Percentiles rank a stretch among this genome's conserved stretches.
Evolutionary conservation across 2,329 filamentous ascomycete genomes (phyloP).

Genomic region (Grosmannia clavigera): DNA sequence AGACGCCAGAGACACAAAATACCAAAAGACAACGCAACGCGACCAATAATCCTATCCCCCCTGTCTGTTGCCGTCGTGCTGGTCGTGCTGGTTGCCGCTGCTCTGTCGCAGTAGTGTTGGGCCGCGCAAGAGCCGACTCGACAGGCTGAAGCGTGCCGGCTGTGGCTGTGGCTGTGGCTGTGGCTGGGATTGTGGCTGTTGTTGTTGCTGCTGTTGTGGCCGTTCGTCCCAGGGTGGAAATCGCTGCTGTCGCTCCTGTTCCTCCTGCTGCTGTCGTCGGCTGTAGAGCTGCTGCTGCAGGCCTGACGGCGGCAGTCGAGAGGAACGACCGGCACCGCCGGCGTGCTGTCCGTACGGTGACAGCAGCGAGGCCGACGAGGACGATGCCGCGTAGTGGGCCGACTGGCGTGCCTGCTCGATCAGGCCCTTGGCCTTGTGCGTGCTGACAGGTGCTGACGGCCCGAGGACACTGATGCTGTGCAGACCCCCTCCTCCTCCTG

Average conservation of each 20-base stretch:
- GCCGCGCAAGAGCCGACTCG: slow-evolving; percentile 26
- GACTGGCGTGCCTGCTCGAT: slow-evolving; percentile 13
- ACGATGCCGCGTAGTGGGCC: slow-evolving; percentile 9
- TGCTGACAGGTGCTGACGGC: not conserved
- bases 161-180: slow-evolving; percentile 17
- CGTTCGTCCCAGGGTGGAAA: slow-evolving; percentile 10
- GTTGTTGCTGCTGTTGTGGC: slow-evolving; percentile 18
- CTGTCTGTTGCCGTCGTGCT: not conserved
- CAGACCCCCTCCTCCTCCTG: too few species aligned
- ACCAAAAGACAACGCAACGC: too few species aligned
- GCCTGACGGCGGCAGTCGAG: not conserved
- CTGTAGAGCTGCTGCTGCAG: not conserved
- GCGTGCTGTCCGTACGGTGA: slow-evolving; percentile 5
- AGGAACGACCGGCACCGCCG: not conserved
- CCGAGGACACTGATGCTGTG: not conserved
- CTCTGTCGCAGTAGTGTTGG: slow-evolving; percentile 7
- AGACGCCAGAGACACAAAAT: too few species aligned
- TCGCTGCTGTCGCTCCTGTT: slow-evolving; percentile 8
- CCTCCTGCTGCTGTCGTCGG: slow-evolving; percentile 7
- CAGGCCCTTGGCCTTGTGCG: slow-evolving; percentile 4
- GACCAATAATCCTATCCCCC: too few species aligned
- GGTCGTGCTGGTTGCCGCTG: not conserved
- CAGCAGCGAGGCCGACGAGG: slow-evolving; percentile 7
- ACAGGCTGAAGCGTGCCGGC: slow-evolving; percentile 35
- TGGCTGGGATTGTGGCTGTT: not conserved